A percentile compares a stretch with the other conserved stretches of the same genome.
Conservation (phyloP, 2,329 filamentous ascomycete genomes). For the Clathrospora elynae region DNA sequence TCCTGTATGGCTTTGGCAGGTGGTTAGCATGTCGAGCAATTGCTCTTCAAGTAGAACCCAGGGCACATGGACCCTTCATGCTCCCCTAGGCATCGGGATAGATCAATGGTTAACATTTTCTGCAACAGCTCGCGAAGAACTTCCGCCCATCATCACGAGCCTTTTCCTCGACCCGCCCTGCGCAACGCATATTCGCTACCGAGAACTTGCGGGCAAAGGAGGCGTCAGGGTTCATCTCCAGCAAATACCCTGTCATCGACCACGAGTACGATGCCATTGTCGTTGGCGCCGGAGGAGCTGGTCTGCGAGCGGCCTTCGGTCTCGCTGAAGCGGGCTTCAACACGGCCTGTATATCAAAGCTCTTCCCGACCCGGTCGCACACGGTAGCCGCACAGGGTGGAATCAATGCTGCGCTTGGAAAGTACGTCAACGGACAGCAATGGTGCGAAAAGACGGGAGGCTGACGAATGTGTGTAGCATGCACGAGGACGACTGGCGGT, state of each 20-base stretch:
- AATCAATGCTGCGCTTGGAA: constrained; percentile 86
- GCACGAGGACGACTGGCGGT: constrained; percentile 98
- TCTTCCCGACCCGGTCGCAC: constrained; percentile 84
- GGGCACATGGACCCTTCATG: neutral
- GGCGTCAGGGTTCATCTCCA: constrained; percentile 82
- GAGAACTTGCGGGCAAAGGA: constrained; percentile 89
- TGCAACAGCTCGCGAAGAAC: constrained; percentile 64
- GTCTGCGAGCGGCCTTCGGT: constrained; percentile 82
- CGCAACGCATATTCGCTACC: constrained; percentile 83
- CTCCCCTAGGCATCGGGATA: neutral
- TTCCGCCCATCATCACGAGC: constrained; percentile 70
- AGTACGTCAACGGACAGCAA: constrained; percentile 50
- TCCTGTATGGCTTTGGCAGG: constrained; percentile 23
- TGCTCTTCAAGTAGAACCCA: neutral
- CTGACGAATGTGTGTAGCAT: constrained; percentile 59
- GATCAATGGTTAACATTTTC: constrained; percentile 39
- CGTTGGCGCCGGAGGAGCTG: constrained; percentile 81
- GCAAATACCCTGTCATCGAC: constrained; percentile 96
- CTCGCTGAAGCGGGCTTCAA: constrained; percentile 88
- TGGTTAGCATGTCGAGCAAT: constrained; percentile 5
- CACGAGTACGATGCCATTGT: constrained; percentile 99
- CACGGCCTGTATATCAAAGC: constrained; percentile 83
- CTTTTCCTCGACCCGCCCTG: constrained; percentile 86
- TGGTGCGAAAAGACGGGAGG: neutral
- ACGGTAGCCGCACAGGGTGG: constrained; percentile 78